Evolutionary conservation across 2,329 filamentous ascomycete genomes (phyloP), one percentile per base, ranked within the genome.

Genomic region (Aureobasidium musti): DNA sequence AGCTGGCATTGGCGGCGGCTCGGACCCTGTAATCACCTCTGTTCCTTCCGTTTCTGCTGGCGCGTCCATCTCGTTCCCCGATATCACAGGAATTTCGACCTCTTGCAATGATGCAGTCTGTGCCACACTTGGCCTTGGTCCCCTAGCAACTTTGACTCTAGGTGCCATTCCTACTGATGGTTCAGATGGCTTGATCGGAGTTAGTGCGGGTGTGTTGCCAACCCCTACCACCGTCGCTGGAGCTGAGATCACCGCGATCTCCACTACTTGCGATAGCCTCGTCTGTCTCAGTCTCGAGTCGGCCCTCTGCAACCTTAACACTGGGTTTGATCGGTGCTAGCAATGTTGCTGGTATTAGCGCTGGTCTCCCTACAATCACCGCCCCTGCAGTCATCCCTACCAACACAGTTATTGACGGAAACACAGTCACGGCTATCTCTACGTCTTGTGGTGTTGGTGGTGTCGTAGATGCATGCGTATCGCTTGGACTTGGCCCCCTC

Each of bases 401-500:
- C 13, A 39, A 14, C 35, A 17, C 35, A 39, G 35, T 39, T 14
- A 5, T 39, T 5, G 5, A 39, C 35, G 35, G 35, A 3, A 17
- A 2, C 5, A 39, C 35, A 17, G 5, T 39, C 35, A 39, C 35
- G 14, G 35, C 35, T 14, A 39, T 39, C 13, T 39, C 35, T 17
- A 13, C 14, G 35, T 39, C 35, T 11, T 39, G 35, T 39, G 35
- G 35, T 14, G 35, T 39, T 5, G 13, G 13, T 39, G 35, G 35
- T 39, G 35, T 39, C 14, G 35, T 39, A 17, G 35, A 39, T 39
- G 35, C 35, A 39, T 39, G 35, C 13, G 13, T 39, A 2, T 39
- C 35, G 5, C 28, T 63, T 5, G 59, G 60, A 13, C n/a, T 63
- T n/a, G 60, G 60, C 7, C 45, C 45, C 14, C 35, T 63, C 8